Evolutionary conservation across 2,329 filamentous ascomycete genomes (phyloP), one percentile per base, ranked within the genome.

Genomic region (Neopestalotiopsis clavispora): DNA sequence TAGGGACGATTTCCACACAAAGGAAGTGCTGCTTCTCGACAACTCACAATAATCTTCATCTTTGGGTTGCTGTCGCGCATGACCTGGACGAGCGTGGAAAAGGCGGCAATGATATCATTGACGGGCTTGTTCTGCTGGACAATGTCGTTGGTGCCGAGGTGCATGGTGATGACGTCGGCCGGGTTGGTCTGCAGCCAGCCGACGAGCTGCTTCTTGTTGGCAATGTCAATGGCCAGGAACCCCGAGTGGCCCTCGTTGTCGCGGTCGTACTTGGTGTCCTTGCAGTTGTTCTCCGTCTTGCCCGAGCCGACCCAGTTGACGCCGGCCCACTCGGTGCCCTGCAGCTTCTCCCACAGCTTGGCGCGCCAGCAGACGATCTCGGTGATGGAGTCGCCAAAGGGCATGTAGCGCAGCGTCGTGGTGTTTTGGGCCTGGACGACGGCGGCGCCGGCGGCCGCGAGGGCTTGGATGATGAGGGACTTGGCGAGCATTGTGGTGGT

Each of bases 91-190:
- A 83, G 70, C 23, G 77, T 83, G 5, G 79, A 80, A 70, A 82
- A 83, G 7, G 82, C 81, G 12, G 77, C 74, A 30, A 83, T 78
- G 67, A 83, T 82, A 52, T 82, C 77, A 40, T 71, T 68, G 0
- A 75, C 72, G 3, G 75, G 72, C 75, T 80, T 81, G 71, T 77
- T 80, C 73, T 81, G 77, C 75, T 81, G 79, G 64, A 81, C 80
- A 68, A 79, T 80, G 65, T 84, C 82, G 70, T 84, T 84, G 57
- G 82, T 84, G 20, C 82, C 81, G 2, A 84, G 70, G 72, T 84
- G 82, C 81, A 84, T 83, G 10, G 80, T 83, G 67, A 84, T 79
- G 32, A 84, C 79, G 71, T 84, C 81, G 2, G 82, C 81, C 0
- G 80, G 80, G 70, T 82, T 84, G 14, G 45, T 72, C 74, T 80